Base-by-base conservation (phyloP, 208 protist genomes). In the Acanthamoeba castellanii region DNA sequence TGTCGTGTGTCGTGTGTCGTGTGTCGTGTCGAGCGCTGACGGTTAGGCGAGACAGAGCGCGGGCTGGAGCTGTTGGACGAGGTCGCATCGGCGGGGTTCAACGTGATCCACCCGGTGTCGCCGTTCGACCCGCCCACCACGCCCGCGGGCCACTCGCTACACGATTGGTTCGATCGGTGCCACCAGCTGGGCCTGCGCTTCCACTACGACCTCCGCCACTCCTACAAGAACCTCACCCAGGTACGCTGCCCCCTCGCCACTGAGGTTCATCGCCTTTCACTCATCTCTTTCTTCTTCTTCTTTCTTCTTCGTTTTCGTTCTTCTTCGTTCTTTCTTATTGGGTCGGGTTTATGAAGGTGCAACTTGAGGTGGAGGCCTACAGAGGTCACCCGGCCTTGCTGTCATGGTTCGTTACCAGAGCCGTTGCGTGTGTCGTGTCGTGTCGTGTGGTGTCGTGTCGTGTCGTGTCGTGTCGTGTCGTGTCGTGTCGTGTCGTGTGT, bases 151-250 rank as follows among this genome's bases (percentile, higher is more conserved):
- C 66, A 72, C 66, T 32, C 66, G 66, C 66, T 72, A 8, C 66
- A 37, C 66, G 66, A 74, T 34, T 37, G 66, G 66, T 34, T 74
- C 13, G 66, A 74, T 34, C 27, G 66, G 16, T 74, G 66, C 66
- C 66, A 37, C 32, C 16, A 74, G 22, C 66, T 74, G 66, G 66
- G 66, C 66, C 66, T 74, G 9, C 66, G 32, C 13, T 74, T 74
- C 32, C 66, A 74, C 32, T 74, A 34, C 66, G 27, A 74, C 32
- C 25, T 74, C n/a, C 27, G 66, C 25, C 66, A 74, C 32, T 74
- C 66, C 66, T 74, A 74, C 66, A 74, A 34, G 66, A 74, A 74
- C 66, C 66, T 74, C 66, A 74, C 66, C 7, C 66, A 74, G 66
- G 66, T 74, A 22, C 1, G 14, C 11, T 20, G 66, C 66, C 25